These are phyloP conservation scores for Nemania sp. DNA, from an alignment of 2,329 filamentous ascomycete genomes.

Conservation along the genomic window DNA sequence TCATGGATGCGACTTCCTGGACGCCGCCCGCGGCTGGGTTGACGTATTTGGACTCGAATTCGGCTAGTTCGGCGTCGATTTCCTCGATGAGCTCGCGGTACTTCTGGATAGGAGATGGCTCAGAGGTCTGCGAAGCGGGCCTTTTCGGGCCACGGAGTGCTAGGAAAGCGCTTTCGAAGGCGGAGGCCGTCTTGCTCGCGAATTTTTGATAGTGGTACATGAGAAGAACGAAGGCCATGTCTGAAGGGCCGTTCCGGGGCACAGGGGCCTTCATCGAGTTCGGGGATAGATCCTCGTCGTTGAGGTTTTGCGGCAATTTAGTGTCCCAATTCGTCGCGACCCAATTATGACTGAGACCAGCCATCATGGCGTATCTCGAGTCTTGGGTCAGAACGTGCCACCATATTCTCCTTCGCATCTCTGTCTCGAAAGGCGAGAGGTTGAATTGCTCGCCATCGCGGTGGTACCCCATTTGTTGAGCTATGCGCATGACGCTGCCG, in stretches of 20 bases:
- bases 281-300: slow-evolving; percentile 37
- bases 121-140: no score
- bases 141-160: slow-evolving; percentile 15
- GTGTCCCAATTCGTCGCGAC: slow-evolving; percentile 28
- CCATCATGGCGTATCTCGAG: slow-evolving; percentile 30
- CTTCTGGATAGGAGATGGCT: slow-evolving; percentile 15
- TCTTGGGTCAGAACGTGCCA: slow-evolving; percentile 43
- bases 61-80: slow-evolving; percentile 27
- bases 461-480: slow-evolving; percentile 47
- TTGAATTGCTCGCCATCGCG: slow-evolving; percentile 42
- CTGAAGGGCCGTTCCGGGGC: slow-evolving; percentile 25
- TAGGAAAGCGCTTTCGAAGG: slow-evolving; percentile 24
- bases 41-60: slow-evolving; percentile 35
- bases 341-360: slow-evolving; percentile 32
- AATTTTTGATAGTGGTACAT: slow-evolving; percentile 25
- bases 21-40: slow-evolving; percentile 33
- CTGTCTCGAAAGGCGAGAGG: slow-evolving; percentile 45
- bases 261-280: slow-evolving; percentile 25
- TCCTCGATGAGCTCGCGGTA: slow-evolving; percentile 28
- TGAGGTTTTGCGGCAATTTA: slow-evolving; percentile 35
- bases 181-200: slow-evolving; percentile 5
- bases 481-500: slow-evolving; percentile 46
- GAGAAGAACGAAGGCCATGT: slow-evolving; percentile 31
- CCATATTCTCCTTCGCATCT: slow-evolving; percentile 51
- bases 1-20: slow-evolving; percentile 18